A percentile compares a stretch with the other conserved stretches of the same genome.
Conservation (phyloP, 2,329 filamentous ascomycete genomes). For the Penicillium polonicum region DNA sequence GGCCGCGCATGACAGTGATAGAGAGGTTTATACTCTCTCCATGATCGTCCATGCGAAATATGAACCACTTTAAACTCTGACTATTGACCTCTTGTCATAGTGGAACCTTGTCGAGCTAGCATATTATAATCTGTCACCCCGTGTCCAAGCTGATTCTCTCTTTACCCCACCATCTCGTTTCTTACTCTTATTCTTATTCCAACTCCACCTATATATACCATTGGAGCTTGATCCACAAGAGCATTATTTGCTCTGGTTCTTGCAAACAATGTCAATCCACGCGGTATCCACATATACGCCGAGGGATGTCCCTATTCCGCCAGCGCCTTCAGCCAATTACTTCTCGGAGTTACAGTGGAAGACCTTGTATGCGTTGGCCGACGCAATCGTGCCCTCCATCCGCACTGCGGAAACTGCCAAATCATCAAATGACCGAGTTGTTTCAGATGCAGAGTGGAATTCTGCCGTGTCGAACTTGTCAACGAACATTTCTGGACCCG, state of each 20-base stretch:
- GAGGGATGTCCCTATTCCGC: constrained; percentile 48
- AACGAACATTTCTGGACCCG: constrained; percentile 29
- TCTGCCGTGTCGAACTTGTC: constrained; percentile 34
- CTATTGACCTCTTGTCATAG: neutral
- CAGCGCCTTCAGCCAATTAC: constrained; percentile 48
- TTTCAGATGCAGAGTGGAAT: constrained; percentile 45
- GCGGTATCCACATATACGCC: constrained; percentile 23
- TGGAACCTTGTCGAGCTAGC: neutral
- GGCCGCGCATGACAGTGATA: neutral
- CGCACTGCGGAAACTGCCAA: constrained; percentile 39
- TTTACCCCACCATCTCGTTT: neutral
- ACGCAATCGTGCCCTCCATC: constrained; percentile 58
- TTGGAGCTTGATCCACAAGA: neutral
- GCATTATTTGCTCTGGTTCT: neutral
- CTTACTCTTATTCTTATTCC: neutral
- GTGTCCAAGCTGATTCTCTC: neutral
- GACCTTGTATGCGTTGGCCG: constrained; percentile 57
- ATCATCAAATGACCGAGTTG: constrained; percentile 36
- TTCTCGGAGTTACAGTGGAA: constrained; percentile 59
- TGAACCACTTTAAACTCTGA: neutral
- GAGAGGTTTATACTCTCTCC: neutral
- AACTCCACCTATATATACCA: neutral
- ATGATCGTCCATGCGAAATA: neutral
- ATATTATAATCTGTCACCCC: neutral
- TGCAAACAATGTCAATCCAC: constrained; percentile 1